These are phyloP conservation scores for Nemania abortiva DNA, from an alignment of 2,329 filamentous ascomycete species.

Conservation along the genomic window DNA sequence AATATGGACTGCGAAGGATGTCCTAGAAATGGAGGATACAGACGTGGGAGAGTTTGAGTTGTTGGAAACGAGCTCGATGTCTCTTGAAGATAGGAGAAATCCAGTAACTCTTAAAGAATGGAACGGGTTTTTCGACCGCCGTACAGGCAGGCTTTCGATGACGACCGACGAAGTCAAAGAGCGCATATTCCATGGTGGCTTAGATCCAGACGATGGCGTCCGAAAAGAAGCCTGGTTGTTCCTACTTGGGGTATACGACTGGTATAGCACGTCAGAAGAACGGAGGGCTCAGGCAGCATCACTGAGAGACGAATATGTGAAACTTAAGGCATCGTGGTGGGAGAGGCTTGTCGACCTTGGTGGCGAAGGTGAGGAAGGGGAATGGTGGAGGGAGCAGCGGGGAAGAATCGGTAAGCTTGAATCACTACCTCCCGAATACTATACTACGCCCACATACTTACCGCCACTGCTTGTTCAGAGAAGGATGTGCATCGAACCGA, in stretches of 20 bases:
- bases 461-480: constrained; percentile 66
- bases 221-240: constrained; percentile 98
- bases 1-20: constrained; percentile 93
- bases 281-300: constrained; percentile 85
- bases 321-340: constrained; percentile 96
- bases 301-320: constrained; percentile 91
- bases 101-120: constrained; percentile 86
- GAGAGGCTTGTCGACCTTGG: constrained; percentile 87
- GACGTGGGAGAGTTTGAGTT: constrained; percentile 97
- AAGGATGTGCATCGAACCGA: constrained; percentile 99
- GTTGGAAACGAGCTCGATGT: constrained; percentile 80
- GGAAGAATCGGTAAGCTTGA: constrained; percentile 83
- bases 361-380: constrained; percentile 82
- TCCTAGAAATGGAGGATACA: constrained; percentile 93
- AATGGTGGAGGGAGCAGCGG: constrained; percentile 97
- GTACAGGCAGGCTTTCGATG: constrained; percentile 78
- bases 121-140: constrained; percentile 86
- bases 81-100: constrained; percentile 80
- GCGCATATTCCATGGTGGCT: constrained; percentile 93
- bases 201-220: constrained; percentile 89
- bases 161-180: constrained; percentile 96
- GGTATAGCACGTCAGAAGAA: constrained; percentile 91
- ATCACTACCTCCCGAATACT: constrained; percentile 15
- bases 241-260: constrained; percentile 89
- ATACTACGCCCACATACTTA: constrained; percentile 38